Base-by-base conservation (phyloP, 2,329 filamentous ascomycete species). In the Pezizomycotina sp. region DNA sequence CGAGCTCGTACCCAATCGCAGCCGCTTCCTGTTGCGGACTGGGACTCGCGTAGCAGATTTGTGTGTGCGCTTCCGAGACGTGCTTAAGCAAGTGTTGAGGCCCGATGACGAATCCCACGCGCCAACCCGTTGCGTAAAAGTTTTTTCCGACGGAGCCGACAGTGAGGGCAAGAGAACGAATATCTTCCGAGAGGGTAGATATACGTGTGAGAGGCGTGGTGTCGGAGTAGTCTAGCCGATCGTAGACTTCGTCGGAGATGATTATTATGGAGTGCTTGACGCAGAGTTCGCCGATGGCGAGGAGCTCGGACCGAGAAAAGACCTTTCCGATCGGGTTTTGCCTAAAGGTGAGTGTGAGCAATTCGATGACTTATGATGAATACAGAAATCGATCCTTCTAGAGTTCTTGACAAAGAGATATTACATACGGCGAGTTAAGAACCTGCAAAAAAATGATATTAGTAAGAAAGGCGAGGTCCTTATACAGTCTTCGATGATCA, bases 121-220 rank as follows among this genome's bases (percentile, higher is more conserved):
- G 55, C 64, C 64, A 68, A 29, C 64, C 63, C 0, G 63, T 66
- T 9, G 57, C 58, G 45, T 66, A 66, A 51, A 67, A 66, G 53
- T 60, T 61, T 56, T 67, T 67, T 36, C 63, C 63, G n/a, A 60
- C 63, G 2, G 60, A 63, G 22, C 63, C 63, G 8, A 67, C 63
- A 1, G 64, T 66, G 9, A 67, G 51, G 1, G 63, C 66, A 43
- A 64, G 57, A 22, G 53, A 56, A 4, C 58, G 60, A 22, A 65
- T 57, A 31, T 65, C 62, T 0, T 62, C 61, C 1, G 59, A 63
- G 1, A 66, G 57, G 1, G 62, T 65, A 6, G 62, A 62, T 31
- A 65, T 50, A 29, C 62, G 60, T 0, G 62, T 65, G 49, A 66
- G 65, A 1, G 63, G 62, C 9, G 20, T n/a, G n/a, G 63, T 60